phyloP scores from a whole-genome alignment of 768 basidiomycete species.

The Rickenella mellea region DNA sequence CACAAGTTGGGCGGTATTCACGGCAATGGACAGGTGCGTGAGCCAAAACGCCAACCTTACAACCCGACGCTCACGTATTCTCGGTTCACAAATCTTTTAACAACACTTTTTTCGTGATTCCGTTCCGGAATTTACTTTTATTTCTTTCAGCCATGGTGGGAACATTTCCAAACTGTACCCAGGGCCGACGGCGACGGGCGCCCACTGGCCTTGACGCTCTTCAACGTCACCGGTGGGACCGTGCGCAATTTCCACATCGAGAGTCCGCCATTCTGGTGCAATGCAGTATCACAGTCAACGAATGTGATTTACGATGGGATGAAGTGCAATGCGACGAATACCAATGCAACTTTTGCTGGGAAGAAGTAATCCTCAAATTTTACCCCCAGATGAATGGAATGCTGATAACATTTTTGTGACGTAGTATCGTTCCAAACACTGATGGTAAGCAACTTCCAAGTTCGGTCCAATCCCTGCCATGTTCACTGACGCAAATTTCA shows the following conservation, averaged over 20 bases:
- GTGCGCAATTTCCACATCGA: slow-evolving; percentile 42
- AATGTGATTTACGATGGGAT: slow-evolving; percentile 47
- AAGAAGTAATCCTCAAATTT: slow-evolving; percentile 31
- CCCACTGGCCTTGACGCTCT: slow-evolving; percentile 45
- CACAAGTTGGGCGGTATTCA: slow-evolving; percentile 47
- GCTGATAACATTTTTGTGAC: not conserved
- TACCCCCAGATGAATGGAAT: not conserved
- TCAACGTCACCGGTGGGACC: slow-evolving; percentile 29
- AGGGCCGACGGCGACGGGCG: slow-evolving; percentile 47
- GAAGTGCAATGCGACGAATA: slow-evolving; percentile 47
- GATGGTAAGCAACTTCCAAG: slow-evolving; percentile 29
- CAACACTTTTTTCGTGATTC: not conserved
- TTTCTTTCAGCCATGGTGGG: slow-evolving; percentile 42
- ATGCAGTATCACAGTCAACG: slow-evolving; percentile 40
- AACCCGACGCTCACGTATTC: not conserved
- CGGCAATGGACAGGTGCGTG: slow-evolving; percentile 50
- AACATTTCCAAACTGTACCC: slow-evolving; percentile 36
- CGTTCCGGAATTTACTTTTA: too few species aligned
- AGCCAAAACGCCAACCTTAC: too few species aligned
- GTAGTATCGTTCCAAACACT: slow-evolving; percentile 48
- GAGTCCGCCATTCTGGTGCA: slow-evolving; percentile 54
- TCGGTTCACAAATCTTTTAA: not conserved
- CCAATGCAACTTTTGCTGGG: slow-evolving; percentile 37
- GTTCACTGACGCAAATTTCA: not conserved
- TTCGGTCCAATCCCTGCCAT: not conserved